phyloP scores from a whole-genome alignment of 805 yeast genomes.

The Kodamaea jinghongensis region DNA sequence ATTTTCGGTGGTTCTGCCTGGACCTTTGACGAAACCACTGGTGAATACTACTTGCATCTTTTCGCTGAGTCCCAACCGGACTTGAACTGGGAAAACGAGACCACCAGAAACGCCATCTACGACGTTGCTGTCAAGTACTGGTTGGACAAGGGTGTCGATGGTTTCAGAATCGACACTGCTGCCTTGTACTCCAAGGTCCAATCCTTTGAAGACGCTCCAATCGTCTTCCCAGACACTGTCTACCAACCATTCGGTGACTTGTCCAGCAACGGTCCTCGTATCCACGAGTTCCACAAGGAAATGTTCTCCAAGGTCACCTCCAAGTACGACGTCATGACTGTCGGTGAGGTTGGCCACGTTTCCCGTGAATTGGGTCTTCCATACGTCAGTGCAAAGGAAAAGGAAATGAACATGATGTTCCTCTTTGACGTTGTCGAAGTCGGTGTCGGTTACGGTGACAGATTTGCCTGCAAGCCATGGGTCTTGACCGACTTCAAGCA shows the following conservation, averaged over 20 bases:
- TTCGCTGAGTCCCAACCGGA: conserved; percentile 58
- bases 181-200: conserved; percentile 50
- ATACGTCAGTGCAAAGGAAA: conserved; percentile 39
- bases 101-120: conserved; percentile 38
- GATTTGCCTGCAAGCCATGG: conserved; percentile 33
- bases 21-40: conserved; percentile 51
- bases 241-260: conserved; percentile 36
- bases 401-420: conserved; percentile 38
- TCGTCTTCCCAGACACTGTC: conserved; percentile 36
- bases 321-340: conserved; percentile 52
- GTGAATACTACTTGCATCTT: conserved; percentile 53
- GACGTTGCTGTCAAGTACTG: conserved; percentile 49
- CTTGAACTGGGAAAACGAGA: conserved; percentile 57
- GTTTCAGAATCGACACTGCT: conserved; percentile 57
- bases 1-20: conserved; percentile 55
- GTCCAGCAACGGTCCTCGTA: conserved; percentile 49
- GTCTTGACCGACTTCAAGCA: conserved; percentile 39
- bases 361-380: conserved; percentile 39
- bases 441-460: conserved; percentile 34
- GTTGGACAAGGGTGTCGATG: conserved; percentile 56
- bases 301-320: conserved; percentile 42
- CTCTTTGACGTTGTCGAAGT: conserved; percentile 31
- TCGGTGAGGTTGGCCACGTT: conserved; percentile 52
- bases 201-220: conserved; percentile 47
- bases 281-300: conserved; percentile 57